Evolutionary conservation across 331 rosid genomes (phyloP).

Genomic region (Cydonia oblonga): DNA sequence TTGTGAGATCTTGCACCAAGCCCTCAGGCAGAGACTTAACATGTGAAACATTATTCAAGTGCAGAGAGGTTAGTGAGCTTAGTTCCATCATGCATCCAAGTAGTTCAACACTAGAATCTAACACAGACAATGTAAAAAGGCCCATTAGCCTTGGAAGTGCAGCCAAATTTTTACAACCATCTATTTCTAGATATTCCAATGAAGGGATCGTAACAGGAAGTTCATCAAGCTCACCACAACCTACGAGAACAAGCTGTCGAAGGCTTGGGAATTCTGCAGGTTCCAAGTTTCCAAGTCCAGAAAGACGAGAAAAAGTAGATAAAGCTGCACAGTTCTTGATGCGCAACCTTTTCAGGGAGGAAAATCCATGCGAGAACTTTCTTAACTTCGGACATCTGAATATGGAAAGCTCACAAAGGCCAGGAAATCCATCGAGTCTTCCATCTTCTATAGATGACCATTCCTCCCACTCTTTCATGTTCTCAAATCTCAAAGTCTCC

Average conservation of each 20-base stretch:
- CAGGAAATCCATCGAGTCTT: not conserved
- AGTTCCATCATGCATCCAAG: not conserved
- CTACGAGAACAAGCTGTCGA: not conserved
- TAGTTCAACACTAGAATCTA: not conserved
- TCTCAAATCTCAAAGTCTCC: not conserved
- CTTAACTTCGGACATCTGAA: slow-evolving; percentile 6
- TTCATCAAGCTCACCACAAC: not conserved
- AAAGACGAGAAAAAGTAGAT: not conserved
- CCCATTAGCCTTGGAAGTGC: slow-evolving; percentile 2
- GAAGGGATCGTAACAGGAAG: not conserved
- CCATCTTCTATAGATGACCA: slow-evolving; percentile 12
- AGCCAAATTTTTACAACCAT: not conserved
- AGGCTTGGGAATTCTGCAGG: not conserved
- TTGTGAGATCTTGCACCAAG: not conserved
- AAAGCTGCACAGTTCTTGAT: not conserved
- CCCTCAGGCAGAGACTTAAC: not conserved
- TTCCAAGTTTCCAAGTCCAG: not conserved
- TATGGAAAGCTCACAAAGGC: not conserved
- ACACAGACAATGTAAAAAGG: not conserved
- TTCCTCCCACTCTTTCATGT: slow-evolving; percentile 18
- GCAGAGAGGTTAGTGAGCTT: not conserved
- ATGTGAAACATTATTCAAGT: not conserved
- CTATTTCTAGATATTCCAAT: not conserved
- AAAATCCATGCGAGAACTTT: not conserved
- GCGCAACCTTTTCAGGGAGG: not conserved